Evolutionary conservation across 495 filamentous ascomycete genomes (phyloP).

Genomic region (Penicillium silybi): DNA sequence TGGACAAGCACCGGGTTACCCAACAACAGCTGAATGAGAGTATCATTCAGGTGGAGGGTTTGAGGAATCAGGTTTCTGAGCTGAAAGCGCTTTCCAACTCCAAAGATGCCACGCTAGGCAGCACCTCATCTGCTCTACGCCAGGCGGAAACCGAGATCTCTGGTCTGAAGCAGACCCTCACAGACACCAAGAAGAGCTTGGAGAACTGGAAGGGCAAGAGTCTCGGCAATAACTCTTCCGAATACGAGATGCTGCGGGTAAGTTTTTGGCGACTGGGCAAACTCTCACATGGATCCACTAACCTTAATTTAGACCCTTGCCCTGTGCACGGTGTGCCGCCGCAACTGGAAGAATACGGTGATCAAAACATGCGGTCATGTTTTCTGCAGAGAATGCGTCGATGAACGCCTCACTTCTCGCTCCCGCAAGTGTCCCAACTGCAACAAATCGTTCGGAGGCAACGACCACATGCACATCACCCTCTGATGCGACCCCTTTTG

Average conservation of each 20-base stretch:
- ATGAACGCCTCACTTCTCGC: slow-evolving; percentile 78
- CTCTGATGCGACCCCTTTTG: slow-evolving; percentile 31
- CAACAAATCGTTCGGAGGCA: slow-evolving; percentile 81
- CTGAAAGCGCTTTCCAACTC: slow-evolving; percentile 64
- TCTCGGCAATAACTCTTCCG: slow-evolving; percentile 71
- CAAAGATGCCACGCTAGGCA: slow-evolving; percentile 62
- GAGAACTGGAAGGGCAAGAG: slow-evolving; percentile 80
- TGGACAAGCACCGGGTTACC: slow-evolving; percentile 63
- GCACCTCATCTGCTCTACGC: slow-evolving; percentile 56
- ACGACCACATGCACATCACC: slow-evolving; percentile 72
- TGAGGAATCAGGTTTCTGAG: slow-evolving; percentile 73
- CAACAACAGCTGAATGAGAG: slow-evolving; percentile 69
- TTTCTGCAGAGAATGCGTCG: slow-evolving; percentile 86
- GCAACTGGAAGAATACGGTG: slow-evolving; percentile 88
- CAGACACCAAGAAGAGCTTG: slow-evolving; percentile 69
- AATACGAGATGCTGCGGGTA: slow-evolving; percentile 81
- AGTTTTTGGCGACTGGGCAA: slow-evolving; percentile 31
- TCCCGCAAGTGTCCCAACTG: slow-evolving; percentile 95
- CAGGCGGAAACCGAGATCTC: slow-evolving; percentile 72
- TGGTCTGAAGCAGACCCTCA: slow-evolving; percentile 64
- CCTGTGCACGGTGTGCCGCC: slow-evolving; percentile 83
- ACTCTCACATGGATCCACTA: slow-evolving; percentile 24
- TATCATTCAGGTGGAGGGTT: slow-evolving; percentile 59
- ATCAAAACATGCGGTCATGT: slow-evolving; percentile 95
- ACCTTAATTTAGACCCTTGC: slow-evolving; percentile 65